Evolutionary conservation across 2,329 filamentous ascomycete genomes (phyloP), one percentile per base, ranked within the genome.

Genomic region (Shiraia bambusicola): DNA sequence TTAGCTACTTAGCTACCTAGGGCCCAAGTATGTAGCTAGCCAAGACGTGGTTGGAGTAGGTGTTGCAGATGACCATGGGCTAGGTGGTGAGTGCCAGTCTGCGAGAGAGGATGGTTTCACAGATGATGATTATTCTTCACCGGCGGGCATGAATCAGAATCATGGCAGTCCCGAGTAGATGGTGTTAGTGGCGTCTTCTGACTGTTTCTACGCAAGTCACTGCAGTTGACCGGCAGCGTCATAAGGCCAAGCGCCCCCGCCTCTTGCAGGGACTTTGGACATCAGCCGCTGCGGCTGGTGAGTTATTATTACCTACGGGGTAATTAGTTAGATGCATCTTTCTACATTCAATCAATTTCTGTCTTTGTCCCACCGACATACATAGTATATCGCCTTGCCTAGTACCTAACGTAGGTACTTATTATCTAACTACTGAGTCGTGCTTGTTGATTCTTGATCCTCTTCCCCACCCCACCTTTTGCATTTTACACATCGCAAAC

Each of bases 281-380:
- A 46, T 54, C 58, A 61, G 58, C 58, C 56, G 55, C 56, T 56
- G 33, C 38, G 44, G 54, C 56, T 52, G 54, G 56, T 54, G 48
- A 55, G 54, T 57, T 60, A 55, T 29, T 38, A 28, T 45, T 43
- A 31, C 40, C 36, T 46, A 40, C 32, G 37, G 40, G 17, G 37
- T 39, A 35, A 28, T 19, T 34, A 29, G 38, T 39, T 16, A 10
- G 16, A 13, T 24, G 29, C 27, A 8, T 40, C 35, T 40, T 42
- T 27, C 19, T 12, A 17, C 43, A 37, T 31, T 38, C 26, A 32
- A 36, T 34, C 22, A 42, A 41, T 40, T n/a, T 39, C 36, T 28
- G 34, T 47, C 41, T 48, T 8, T 22, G 19, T 22, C 19, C 38
- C 43, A 45, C n/a, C n/a, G n/a, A n/a, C n/a, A n/a, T n/a, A n/a